Evolutionary conservation across 345 rosid genomes (phyloP).

Genomic region (Sonneratia alba): DNA sequence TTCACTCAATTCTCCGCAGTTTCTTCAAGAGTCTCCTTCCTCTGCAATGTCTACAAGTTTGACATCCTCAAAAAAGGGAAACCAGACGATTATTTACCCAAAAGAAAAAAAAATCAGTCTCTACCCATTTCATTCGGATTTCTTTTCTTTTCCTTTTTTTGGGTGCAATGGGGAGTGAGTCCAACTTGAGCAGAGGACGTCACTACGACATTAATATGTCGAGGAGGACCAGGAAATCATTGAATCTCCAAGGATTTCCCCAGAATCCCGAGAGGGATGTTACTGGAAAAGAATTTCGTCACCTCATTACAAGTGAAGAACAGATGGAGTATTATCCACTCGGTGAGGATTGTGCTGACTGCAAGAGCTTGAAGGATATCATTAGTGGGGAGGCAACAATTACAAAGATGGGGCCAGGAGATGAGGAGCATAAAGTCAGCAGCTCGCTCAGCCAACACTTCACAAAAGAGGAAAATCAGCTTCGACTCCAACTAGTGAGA

Average conservation of each 20-base stretch:
- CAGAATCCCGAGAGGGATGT: neutral
- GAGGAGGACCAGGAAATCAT: constrained; percentile 63
- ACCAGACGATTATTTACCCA: neutral
- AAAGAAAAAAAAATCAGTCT: too few relatives aligned
- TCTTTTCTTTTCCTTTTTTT: neutral
- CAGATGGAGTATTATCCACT: too few relatives aligned
- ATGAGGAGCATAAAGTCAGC: constrained; percentile 10
- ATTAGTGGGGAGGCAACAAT: constrained; percentile 26
- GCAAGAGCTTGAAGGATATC: constrained; percentile 54
- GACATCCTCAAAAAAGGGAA: neutral
- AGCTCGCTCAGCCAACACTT: constrained; percentile 44
- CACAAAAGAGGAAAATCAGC: constrained; percentile 34
- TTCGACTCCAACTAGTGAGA: constrained; percentile 31
- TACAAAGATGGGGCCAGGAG: constrained; percentile 6
- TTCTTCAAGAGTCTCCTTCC: neutral
- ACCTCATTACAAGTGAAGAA: too few relatives aligned
- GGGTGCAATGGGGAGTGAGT: constrained; percentile 33
- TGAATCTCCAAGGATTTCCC: constrained; percentile 5
- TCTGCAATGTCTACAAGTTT: neutral
- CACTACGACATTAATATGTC: constrained; percentile 56
- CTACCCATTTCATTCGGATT: neutral
- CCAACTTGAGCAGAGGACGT: constrained; percentile 20
- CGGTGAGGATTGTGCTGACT: constrained; percentile 18
- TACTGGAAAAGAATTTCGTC: neutral
- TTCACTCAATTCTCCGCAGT: neutral